Percentiles rank a stretch among this genome's conserved stretches.
Conservation (phyloP, 805 yeast genomes). For the Myxozyma lipomycoides region DNA sequence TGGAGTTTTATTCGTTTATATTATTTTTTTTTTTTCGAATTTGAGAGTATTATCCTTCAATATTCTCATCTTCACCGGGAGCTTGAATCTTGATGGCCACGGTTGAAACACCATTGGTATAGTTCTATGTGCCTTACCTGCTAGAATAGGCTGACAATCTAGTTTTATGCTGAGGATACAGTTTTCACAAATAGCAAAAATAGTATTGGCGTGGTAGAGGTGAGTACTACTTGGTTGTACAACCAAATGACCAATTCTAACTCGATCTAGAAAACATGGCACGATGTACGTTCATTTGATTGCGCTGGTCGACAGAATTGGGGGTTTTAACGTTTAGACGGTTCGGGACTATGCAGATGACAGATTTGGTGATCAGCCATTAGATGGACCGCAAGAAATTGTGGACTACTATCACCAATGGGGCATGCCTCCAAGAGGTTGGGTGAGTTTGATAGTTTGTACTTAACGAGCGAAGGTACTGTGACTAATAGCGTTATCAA, state of each 20-base stretch:
- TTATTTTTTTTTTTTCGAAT: too few relatives aligned
- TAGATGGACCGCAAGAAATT: conserved; percentile 25
- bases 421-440: conserved; percentile 27
- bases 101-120: too few relatives aligned
- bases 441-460: conserved; percentile 22
- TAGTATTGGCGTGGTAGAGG: conserved; percentile 23
- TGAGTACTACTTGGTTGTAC: conserved; percentile 9
- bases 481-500: not conserved
- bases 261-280: conserved; percentile 29
- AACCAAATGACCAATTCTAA: too few relatives aligned
- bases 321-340: too few relatives aligned
- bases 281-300: conserved; percentile 20
- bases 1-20: too few relatives aligned
- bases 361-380: conserved; percentile 3
- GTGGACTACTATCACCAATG: conserved; percentile 6
- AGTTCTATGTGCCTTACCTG: too few relatives aligned
- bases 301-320: too few relatives aligned
- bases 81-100: too few relatives aligned
- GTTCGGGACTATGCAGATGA: conserved; percentile 17
- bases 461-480: not conserved
- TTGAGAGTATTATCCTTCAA: too few relatives aligned
- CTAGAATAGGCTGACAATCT: too few relatives aligned
- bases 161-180: conserved; percentile 26
- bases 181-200: conserved; percentile 16
- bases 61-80: too few relatives aligned